Evolutionary conservation across 768 basidiomycete genomes (phyloP).

Genomic region (Cyclocybe aegerita): DNA sequence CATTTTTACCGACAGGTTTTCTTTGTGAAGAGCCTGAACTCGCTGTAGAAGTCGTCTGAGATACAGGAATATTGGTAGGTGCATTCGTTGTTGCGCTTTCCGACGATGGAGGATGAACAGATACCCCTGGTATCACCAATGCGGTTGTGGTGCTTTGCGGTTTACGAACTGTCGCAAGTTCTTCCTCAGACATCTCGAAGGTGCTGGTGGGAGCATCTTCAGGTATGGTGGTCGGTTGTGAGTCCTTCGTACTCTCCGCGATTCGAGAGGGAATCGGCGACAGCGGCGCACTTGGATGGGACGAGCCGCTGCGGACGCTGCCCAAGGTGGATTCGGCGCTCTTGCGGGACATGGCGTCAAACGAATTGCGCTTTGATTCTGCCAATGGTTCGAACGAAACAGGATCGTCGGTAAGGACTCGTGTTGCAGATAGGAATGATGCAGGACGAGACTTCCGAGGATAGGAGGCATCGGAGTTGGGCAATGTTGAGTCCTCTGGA

Average conservation of each 20-base stretch:
- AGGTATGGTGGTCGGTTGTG: background rate
- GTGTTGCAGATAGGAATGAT: slow-evolving; percentile 20
- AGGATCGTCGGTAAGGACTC: slow-evolving; percentile 39
- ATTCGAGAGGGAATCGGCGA: slow-evolving; percentile 17
- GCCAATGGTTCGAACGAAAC: slow-evolving; percentile 60
- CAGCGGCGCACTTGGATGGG: slow-evolving; percentile 15
- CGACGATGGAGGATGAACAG: slow-evolving; percentile 19
- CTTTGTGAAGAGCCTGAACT: slow-evolving; percentile 16
- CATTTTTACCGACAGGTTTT: slow-evolving; percentile 4
- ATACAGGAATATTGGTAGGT: slow-evolving; percentile 6
- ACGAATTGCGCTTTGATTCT: slow-evolving; percentile 45
- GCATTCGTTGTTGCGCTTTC: slow-evolving; percentile 9
- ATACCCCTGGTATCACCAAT: slow-evolving; percentile 17
- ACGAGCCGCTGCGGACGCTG: slow-evolving; percentile 39
- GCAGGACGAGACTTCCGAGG: slow-evolving; percentile 19
- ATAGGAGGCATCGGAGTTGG: slow-evolving; percentile 13
- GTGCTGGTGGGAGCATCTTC: background rate
- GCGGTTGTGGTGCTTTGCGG: background rate
- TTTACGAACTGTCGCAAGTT: slow-evolving; percentile 7
- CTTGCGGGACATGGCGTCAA: slow-evolving; percentile 41
- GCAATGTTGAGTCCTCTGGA: slow-evolving; percentile 36
- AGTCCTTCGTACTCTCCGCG: slow-evolving; percentile 3
- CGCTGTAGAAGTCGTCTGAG: slow-evolving; percentile 6
- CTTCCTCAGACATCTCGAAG: background rate
- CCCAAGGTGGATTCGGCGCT: slow-evolving; percentile 45